phyloP scores from a whole-genome alignment of 306 rosid genomes.

The Carpinus viminea region DNA sequence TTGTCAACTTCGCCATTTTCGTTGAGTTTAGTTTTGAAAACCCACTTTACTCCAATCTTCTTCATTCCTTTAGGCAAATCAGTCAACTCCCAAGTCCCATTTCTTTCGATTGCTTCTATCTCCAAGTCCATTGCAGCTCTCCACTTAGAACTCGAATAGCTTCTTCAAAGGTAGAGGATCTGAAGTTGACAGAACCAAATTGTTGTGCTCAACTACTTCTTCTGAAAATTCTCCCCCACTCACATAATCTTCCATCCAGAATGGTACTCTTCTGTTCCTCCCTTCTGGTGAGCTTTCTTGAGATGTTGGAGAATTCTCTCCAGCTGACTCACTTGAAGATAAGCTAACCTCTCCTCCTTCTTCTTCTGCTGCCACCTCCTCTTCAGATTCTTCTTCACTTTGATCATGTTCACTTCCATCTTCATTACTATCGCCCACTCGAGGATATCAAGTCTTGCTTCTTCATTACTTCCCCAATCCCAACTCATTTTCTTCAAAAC shows the following conservation, averaged over 20 bases:
- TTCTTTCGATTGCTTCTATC: neutral
- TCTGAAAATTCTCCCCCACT: neutral
- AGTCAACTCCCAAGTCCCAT: neutral
- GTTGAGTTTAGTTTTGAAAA: constrained; percentile 4
- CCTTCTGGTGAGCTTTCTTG: neutral
- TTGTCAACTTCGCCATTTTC: neutral
- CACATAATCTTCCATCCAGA: constrained; percentile 14
- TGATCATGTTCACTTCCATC: neutral
- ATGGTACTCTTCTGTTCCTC: constrained; percentile 5
- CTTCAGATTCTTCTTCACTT: neutral
- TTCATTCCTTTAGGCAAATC: neutral
- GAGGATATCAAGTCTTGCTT: neutral
- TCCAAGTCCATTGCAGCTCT: neutral
- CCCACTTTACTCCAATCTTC: constrained; percentile 8
- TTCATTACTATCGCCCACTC: neutral
- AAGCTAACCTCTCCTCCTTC: neutral
- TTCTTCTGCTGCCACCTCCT: neutral
- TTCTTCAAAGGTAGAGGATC: neutral
- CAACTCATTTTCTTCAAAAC: neutral
- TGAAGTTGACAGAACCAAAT: neutral
- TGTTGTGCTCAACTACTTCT: neutral
- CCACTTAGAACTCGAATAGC: neutral
- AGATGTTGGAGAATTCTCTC: constrained; percentile 5
- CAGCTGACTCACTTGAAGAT: neutral
- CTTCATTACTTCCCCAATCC: neutral